Base-by-base conservation (phyloP, 2,329 filamentous ascomycete species). In the Trichoderma arundinaceum region DNA sequence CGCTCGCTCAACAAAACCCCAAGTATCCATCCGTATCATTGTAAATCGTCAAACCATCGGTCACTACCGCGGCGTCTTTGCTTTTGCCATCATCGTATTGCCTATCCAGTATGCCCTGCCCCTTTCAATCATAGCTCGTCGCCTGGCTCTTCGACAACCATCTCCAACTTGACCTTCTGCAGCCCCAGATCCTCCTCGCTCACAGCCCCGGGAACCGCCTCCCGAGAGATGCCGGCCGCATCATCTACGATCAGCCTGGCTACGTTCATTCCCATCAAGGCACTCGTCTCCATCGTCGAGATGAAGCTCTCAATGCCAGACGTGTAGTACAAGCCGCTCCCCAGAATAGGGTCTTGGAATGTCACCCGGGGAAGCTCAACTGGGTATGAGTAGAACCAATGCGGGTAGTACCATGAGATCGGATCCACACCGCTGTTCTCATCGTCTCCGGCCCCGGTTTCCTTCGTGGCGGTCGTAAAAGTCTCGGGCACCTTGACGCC, bases 201-300 rank as follows among this genome's bases (percentile, higher is more conserved):
- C 61, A 57, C 43, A 13, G 44, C 19, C 3, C 43, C 52, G n/a
- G 67, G 12, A 28, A 60, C 39, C 1, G 35, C 56, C 17, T 65
- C 70, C 5, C 64, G 69, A 38, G 66, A 66, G 32, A 71, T 68
- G 54, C 74, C 72, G 68, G 76, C 69, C 76, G 72, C 87, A 59
- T 86, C 85, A 72, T 94, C 86, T 0, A 88, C 82, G 52, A 94
- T 82, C 62, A 95, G 78, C 68, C 83, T 84, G 8, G 92, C 92
- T 19, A 95, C 88, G 74, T 95, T 95, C 84, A 86, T 92, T 0
- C 95, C 95, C 88, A 95, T 95, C 70, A 98, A 78, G 1, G 92
- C 91, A 75, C 89, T 97, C 7, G 95, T 97, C 82, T 99, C 95
- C 95, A 99, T 98, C 0, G 93, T 97, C 9, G 91, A 95, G 71